Conservation (phyloP, 371 early-diverging fungal species). For the Apophysomyces trapeziformis region DNA sequence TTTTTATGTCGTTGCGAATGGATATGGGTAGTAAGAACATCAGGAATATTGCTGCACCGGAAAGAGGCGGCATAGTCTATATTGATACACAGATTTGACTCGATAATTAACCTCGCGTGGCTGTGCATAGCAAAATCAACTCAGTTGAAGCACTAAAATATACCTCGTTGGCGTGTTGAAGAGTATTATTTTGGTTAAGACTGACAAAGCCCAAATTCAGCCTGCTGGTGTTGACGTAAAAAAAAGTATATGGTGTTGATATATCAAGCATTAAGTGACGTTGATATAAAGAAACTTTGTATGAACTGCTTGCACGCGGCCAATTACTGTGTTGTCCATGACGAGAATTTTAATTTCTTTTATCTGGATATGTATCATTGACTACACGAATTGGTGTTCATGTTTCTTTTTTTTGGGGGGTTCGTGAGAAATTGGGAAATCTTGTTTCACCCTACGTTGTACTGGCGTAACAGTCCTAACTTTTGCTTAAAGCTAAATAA, state of each 20-base stretch:
- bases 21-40: neutral
- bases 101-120: neutral
- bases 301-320: too few species aligned
- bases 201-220: too few species aligned
- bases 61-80: neutral
- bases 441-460: neutral
- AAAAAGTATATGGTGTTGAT: too few species aligned
- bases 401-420: neutral
- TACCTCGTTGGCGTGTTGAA: neutral
- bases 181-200: slow-evolving; percentile 1
- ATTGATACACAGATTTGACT: neutral
- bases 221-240: too few species aligned
- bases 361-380: neutral
- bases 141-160: slow-evolving; percentile 1
- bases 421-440: neutral
- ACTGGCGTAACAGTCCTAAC: neutral
- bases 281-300: too few species aligned
- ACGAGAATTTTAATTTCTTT: neutral
- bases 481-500: neutral
- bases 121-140: neutral
- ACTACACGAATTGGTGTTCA: neutral
- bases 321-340: too few species aligned
- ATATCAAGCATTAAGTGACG: too few species aligned
- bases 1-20: neutral
- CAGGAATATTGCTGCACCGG: slow-evolving; percentile 4